These are phyloP conservation scores for Saccharomyces hybrid DNA, from an alignment of 1,139 yeast genomes.

Conservation along the genomic window DNA sequence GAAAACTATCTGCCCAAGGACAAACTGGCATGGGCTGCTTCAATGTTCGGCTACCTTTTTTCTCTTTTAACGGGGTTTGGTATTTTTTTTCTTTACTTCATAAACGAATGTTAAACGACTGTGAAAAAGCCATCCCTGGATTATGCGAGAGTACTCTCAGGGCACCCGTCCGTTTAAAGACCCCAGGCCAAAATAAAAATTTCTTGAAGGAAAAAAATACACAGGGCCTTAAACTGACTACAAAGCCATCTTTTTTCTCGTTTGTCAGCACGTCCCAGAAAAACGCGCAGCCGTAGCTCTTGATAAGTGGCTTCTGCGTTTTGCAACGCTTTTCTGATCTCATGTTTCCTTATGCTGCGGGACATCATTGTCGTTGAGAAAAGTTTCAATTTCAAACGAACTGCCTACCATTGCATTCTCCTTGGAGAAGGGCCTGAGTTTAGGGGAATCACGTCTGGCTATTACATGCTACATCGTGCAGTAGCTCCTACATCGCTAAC, in stretches of 20 bases:
- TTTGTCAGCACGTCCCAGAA: background rate
- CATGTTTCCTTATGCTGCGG: background rate
- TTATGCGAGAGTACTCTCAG: background rate
- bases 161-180: background rate
- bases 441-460: constrained; percentile 2
- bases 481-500: constrained; percentile 7
- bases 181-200: background rate
- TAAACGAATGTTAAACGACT: background rate
- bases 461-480: constrained; percentile 1
- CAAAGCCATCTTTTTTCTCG: constrained; percentile 1
- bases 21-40: background rate
- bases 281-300: background rate
- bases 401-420: background rate
- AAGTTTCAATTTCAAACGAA: constrained; percentile 3
- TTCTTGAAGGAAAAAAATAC: background rate
- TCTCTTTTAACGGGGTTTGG: background rate
- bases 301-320: background rate
- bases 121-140: background rate
- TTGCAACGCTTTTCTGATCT: background rate
- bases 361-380: constrained; percentile 1
- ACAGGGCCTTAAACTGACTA: constrained; percentile 1
- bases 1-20: background rate
- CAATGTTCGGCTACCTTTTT: background rate
- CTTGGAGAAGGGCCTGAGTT: constrained; percentile 3
- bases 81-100: background rate